A percentile compares a stretch with the other conserved stretches of the same genome.
phyloP scores from a whole-genome alignment of 2,329 filamentous ascomycete genomes.

The Colletotrichum orchidophilum region DNA sequence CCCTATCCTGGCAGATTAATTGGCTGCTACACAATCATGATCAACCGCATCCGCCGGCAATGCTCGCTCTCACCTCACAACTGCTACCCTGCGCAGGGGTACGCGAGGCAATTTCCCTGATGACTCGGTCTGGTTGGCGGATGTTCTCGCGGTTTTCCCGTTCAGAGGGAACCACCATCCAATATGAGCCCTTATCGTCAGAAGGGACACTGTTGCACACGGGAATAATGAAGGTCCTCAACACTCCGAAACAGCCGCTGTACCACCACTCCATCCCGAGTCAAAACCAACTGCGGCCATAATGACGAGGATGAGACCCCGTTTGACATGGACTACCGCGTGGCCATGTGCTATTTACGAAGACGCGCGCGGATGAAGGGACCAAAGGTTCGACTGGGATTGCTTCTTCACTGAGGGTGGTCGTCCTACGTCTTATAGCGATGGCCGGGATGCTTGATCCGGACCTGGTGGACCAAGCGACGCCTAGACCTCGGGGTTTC shows the following conservation, averaged over 20 bases:
- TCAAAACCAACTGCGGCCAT: neutral
- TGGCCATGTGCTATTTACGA: conserved; percentile 28
- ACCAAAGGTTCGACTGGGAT: conserved; percentile 29
- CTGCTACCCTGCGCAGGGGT: neutral
- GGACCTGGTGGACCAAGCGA: conserved; percentile 2
- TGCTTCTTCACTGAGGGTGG: conserved; percentile 9
- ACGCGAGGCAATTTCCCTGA: neutral
- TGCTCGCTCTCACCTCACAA: conserved; percentile 1
- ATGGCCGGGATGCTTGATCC: conserved; percentile 14
- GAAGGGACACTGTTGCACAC: neutral
- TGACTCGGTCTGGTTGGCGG: neutral
- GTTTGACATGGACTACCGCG: conserved; percentile 25
- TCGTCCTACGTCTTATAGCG: conserved; percentile 1
- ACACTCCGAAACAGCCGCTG: conserved; percentile 18
- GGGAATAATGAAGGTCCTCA: neutral
- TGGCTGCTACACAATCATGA: conserved; percentile 37
- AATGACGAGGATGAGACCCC: neutral
- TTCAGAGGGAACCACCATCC: neutral
- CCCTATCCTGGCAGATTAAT: conserved; percentile 42
- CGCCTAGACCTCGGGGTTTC: conserved; percentile 8
- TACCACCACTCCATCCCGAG: conserved; percentile 8
- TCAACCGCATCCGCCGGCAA: conserved; percentile 22
- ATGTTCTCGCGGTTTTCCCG: neutral
- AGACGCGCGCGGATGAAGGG: conserved; percentile 24
- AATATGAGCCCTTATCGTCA: neutral